Percentiles rank a stretch among this genome's conserved stretches.
phyloP scores from a whole-genome alignment of 257 asterid genomes.

The Mitragyna speciosa region DNA sequence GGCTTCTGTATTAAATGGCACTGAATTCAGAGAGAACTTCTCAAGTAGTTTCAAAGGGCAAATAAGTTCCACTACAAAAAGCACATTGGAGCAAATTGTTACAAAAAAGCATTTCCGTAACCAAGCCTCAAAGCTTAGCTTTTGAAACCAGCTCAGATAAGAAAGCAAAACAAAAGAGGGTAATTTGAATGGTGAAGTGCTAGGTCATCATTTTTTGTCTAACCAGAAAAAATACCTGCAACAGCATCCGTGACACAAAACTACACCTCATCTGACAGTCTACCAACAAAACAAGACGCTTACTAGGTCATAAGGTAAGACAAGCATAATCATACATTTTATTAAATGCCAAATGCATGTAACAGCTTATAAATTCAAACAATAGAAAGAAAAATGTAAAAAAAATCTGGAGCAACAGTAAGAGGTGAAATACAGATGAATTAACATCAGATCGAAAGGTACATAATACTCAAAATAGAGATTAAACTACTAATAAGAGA shows the following conservation, averaged over 20 bases:
- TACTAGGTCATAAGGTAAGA: neutral
- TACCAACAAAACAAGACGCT: neutral
- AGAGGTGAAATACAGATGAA: neutral
- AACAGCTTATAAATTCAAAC: neutral
- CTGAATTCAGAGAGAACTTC: neutral
- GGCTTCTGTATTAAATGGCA: too few relatives aligned
- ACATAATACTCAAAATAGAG: slow-evolving; percentile 4
- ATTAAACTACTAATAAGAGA: slow-evolving; percentile 1
- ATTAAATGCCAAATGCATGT: neutral
- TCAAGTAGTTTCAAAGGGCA: neutral
- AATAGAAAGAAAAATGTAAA: neutral
- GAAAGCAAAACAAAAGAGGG: neutral
- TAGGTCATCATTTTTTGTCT: neutral
- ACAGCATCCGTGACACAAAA: slow-evolving; percentile 1
- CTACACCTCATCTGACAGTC: neutral
- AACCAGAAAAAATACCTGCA: neutral
- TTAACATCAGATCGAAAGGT: neutral
- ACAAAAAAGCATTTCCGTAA: neutral
- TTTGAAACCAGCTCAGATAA: neutral
- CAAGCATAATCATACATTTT: neutral
- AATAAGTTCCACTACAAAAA: neutral
- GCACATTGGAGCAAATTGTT: neutral
- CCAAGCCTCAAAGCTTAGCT: neutral
- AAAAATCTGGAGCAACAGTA: neutral
- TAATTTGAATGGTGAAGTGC: neutral